Conservation (phyloP, 345 rosid genomes). For the Salix arbutifolia region DNA sequence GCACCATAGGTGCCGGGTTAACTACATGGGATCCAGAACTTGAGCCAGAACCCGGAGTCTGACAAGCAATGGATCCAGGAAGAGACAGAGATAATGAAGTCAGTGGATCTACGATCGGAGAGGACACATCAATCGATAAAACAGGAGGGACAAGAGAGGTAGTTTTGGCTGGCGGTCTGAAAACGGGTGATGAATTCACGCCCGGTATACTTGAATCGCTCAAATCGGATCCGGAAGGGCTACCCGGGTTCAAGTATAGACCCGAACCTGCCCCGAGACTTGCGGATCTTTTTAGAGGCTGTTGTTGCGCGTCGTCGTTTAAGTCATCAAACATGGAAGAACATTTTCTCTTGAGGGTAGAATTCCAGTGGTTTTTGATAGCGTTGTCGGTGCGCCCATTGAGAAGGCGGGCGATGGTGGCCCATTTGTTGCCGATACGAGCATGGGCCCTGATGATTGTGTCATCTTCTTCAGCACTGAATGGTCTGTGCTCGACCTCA, state of each 20-base stretch:
- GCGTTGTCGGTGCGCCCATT: conserved; percentile 94
- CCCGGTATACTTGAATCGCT: conserved; percentile 60
- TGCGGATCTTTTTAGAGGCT: conserved; percentile 60
- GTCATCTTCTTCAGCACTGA: conserved; percentile 69
- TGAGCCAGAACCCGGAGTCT: conserved; percentile 21
- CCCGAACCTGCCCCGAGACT: conserved; percentile 57
- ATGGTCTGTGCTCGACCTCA: conserved; percentile 84
- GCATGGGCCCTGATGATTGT: conserved; percentile 78
- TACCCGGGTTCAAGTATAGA: conserved; percentile 48
- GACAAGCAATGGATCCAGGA: conserved; percentile 52
- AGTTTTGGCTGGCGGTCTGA: conserved; percentile 35
- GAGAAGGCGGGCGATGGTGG: conserved; percentile 85
- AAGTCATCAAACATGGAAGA: conserved; percentile 39
- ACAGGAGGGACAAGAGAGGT: conserved; percentile 34
- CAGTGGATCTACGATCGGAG: conserved; percentile 42
- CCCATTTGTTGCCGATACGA: conserved; percentile 91
- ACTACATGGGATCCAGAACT: conserved; percentile 17
- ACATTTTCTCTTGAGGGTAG: conserved; percentile 82
- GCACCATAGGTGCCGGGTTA: background rate
- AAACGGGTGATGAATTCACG: conserved; percentile 36
- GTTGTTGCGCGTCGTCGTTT: conserved; percentile 30
- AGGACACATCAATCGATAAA: conserved; percentile 29
- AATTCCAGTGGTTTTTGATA: conserved; percentile 94
- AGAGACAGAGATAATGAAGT: conserved; percentile 60
- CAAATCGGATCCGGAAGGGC: conserved; percentile 65